A percentile compares a stretch with the other conserved stretches of the same genome.
Evolutionary conservation across 345 rosid species (phyloP).

Genomic region (Raphanus raphanistrum): DNA sequence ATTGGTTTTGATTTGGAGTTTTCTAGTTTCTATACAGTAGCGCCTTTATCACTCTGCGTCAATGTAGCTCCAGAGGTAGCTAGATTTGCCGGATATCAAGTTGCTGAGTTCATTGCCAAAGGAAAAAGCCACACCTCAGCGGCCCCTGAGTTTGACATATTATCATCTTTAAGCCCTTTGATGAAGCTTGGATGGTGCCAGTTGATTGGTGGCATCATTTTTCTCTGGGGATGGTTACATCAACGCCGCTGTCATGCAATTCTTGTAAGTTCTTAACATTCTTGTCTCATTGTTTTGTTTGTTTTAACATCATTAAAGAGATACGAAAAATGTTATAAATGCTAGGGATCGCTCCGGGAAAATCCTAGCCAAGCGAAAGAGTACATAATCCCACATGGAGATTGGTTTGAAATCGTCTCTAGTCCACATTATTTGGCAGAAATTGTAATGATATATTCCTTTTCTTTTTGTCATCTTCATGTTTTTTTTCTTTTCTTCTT

Average conservation of each 20-base stretch:
- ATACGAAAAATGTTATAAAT: neutral
- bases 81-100: conserved; percentile 42
- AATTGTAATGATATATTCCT: conserved; percentile 50
- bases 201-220: conserved; percentile 61
- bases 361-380: conserved; percentile 37
- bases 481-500: neutral
- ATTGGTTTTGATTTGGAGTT: neutral
- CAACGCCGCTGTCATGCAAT: conserved; percentile 62
- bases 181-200: conserved; percentile 56
- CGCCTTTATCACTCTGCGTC: conserved; percentile 67
- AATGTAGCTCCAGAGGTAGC: conserved; percentile 44
- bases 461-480: neutral
- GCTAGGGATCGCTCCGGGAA: conserved; percentile 62
- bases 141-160: conserved; percentile 40
- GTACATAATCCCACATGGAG: conserved; percentile 64
- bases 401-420: conserved; percentile 82
- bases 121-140: conserved; percentile 44
- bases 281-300: neutral
- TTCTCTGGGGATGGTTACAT: conserved; percentile 79
- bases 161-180: conserved; percentile 44
- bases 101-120: conserved; percentile 47
- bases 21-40: conserved; percentile 57
- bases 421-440: conserved; percentile 79
- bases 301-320: conserved; percentile 5
- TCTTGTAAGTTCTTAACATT: conserved; percentile 46